Base-by-base conservation (phyloP, 1,139 yeast genomes). In the Candida glucosophila region DNA sequence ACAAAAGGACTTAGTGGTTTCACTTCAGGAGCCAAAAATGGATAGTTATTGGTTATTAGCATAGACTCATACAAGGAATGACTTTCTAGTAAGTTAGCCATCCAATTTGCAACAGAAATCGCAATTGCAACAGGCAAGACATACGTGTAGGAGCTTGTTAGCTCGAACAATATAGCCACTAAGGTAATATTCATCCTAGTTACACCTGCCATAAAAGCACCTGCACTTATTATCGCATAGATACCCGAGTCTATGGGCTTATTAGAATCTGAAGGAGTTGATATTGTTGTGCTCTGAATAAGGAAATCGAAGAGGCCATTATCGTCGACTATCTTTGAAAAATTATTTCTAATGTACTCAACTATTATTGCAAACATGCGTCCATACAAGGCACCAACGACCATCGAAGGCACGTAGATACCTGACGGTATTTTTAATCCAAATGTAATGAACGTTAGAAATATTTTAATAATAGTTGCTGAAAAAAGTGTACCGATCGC, bases 341-440 rank as follows among this genome's bases (percentile, higher is more conserved):
- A 16, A 8, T 16, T 57, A n/a, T n/a, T n/a, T 16, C n/a, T n/a
- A 16, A 16, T 16, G 45, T 57, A 64, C 32, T 69, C 70, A 12
- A 73, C 43, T n/a, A 47, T 19, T 52, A 69, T 57, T 2, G 74
- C 74, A 31, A 71, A 55, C 5, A 67, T 44, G 15, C 80, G 45
- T 1, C 83, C 83, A 50, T 71, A 73, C 10, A 76, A 49, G 0
- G 82, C 81, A 5, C 83, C 83, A 28, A 67, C 58, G 1, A 74
- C 78, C 81, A 76, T 73, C 1, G 79, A 69, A 2, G 83, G 83
- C 1, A 76, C 77, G 40, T 76, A 76, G 13, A 76, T 70, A 13
- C 83, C 83, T 29, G 75, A 66, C 0, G 83, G 83, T 3, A 76
- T 55, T 39, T 73, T 75, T 29, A 73, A 47, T 1, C 83, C 83